Base-by-base conservation (phyloP, 208 protist species). In the Leishmania amazonensis region DNA sequence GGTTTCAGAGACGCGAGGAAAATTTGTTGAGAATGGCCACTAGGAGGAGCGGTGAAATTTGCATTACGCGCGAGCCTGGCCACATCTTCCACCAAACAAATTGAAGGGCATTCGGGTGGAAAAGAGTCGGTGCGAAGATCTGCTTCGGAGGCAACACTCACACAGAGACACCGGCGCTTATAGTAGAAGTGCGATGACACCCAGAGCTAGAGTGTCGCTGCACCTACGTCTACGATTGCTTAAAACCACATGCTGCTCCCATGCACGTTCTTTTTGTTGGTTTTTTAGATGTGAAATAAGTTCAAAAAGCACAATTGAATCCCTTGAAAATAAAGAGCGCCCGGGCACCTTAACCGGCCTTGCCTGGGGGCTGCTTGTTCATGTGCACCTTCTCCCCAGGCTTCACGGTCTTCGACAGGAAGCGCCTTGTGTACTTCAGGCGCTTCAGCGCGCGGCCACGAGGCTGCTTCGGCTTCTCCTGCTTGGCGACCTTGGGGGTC, bases 351-450 rank as follows among this genome's bases (percentile, higher is more conserved):
- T 93, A 96, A 75, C 95, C 95, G 79, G 93, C 95, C 93, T 97
- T 97, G 85, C 93, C 94, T 38, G 92, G 91, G 60, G 93, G 92
- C 90, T 98, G 96, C 89, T 96, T 96, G 94, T 98, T 98, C 92
- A 96, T 96, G 82, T 93, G 88, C 89, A 96, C 88, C 94, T 98
- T 98, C 93, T 99, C 96, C 68, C 97, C 97, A 75, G 93, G 80
- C 89, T 95, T 98, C 80, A 97, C 79, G 47, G 98, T 97, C 85
- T 93, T 96, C 83, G 98, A 94, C 75, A 99, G 93, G 93, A 98
- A 99, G 85, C 99, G 94, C 88, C 97, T 93, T 88, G 99, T 99
- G 98, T 99, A 99, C 91, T 99, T 97, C 82, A 98, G 88, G 88
- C 99, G 97, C 92, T 99, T 98, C 91, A 99, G 99, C 54, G 98